Evolutionary conservation across 1,139 yeast genomes (phyloP).

Genomic region (Hansenula sp.): DNA sequence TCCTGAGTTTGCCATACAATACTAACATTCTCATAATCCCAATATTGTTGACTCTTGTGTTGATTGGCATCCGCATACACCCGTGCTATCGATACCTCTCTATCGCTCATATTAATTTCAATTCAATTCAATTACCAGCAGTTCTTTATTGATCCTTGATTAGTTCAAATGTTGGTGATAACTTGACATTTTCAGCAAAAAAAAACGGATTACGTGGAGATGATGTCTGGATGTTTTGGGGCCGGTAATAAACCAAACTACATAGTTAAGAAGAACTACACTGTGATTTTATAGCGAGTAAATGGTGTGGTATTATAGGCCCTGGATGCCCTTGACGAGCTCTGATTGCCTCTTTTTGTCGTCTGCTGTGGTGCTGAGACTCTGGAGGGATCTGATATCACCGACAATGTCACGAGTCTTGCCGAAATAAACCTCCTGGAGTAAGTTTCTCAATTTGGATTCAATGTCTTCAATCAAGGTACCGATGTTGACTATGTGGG

Average conservation of each 20-base stretch:
- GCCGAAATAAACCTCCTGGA: constrained; percentile 94
- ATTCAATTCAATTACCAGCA: neutral
- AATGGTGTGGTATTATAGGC: constrained; percentile 15
- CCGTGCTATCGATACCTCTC: constrained; percentile 33
- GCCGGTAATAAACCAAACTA: no score
- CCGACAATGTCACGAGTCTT: constrained; percentile 83
- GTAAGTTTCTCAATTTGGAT: constrained; percentile 76
- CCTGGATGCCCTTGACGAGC: constrained; percentile 37
- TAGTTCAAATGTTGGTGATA: no score
- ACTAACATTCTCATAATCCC: constrained; percentile 73
- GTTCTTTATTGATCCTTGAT: neutral
- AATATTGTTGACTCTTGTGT: constrained; percentile 61
- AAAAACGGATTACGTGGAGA: no score
- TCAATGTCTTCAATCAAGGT: constrained; percentile 84
- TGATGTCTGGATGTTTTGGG: no score
- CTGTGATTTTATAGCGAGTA: no score
- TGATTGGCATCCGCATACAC: constrained; percentile 68
- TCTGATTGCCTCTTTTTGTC: constrained; percentile 40
- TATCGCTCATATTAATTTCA: neutral
- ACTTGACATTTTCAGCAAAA: no score
- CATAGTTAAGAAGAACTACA: no score
- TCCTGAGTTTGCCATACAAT: constrained; percentile 70
- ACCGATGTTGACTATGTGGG: constrained; percentile 84
- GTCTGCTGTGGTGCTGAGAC: constrained; percentile 29
- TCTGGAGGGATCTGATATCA: constrained; percentile 60